Evolutionary conservation across 1,139 yeast species (phyloP).

Genomic region (Nakaseomyces nivariensis): DNA sequence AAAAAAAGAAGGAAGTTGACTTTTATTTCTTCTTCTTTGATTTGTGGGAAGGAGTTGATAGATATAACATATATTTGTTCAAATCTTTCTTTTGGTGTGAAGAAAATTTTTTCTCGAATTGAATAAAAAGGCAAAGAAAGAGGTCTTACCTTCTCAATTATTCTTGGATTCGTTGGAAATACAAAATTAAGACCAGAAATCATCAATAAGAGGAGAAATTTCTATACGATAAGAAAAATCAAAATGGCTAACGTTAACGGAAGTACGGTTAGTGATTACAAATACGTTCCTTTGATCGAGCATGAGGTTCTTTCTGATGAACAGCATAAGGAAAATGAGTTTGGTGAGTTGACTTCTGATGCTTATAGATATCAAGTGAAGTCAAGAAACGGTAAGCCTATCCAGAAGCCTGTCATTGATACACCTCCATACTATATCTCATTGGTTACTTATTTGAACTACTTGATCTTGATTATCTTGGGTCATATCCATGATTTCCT

Average conservation of each 20-base stretch:
- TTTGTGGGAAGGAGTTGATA: too few species aligned
- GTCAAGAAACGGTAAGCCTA: constrained; percentile 40
- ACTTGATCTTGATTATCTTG: constrained; percentile 68
- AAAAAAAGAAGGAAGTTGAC: too few species aligned
- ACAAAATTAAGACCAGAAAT: too few species aligned
- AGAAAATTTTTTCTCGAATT: too few species aligned
- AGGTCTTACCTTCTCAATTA: too few species aligned
- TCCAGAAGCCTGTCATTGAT: constrained; percentile 53
- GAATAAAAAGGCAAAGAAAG: too few species aligned
- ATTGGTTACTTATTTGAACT: constrained; percentile 74
- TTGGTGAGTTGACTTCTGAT: constrained; percentile 49
- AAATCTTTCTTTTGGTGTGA: too few species aligned
- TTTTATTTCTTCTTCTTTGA: too few species aligned
- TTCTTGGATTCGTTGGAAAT: too few species aligned
- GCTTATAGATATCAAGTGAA: constrained; percentile 48
- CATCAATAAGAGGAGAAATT: too few species aligned
- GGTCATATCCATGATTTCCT: constrained; percentile 89
- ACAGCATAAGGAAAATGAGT: constrained; percentile 53
- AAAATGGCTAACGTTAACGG: constrained; percentile 3
- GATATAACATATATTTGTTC: too few species aligned
- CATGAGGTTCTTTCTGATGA: constrained; percentile 34
- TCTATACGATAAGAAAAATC: too few species aligned
- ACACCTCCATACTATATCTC: constrained; percentile 81
- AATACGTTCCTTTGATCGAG: constrained; percentile 27
- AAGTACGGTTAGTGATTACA: constrained; percentile 7